Evolutionary conservation across 176 grass and related monocot species (phyloP).

Genomic region (Panicum miliaceum): DNA sequence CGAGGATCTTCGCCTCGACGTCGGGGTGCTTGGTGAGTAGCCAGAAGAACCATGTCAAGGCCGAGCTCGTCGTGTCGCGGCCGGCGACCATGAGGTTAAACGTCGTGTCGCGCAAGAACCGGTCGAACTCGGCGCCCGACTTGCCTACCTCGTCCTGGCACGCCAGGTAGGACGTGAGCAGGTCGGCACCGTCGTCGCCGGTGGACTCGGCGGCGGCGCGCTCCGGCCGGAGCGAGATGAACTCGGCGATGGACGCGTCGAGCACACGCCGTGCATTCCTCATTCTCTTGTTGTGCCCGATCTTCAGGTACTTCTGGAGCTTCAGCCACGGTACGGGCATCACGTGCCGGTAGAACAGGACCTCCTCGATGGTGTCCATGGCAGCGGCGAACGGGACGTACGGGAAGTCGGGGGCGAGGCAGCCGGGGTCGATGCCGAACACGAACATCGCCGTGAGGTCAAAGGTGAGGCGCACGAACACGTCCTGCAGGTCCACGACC

Average conservation of each 20-base stretch:
- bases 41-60: slow-evolving; percentile 85
- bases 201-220: background rate
- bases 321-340: slow-evolving; percentile 47
- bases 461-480: slow-evolving; percentile 78
- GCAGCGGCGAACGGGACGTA: slow-evolving; percentile 61
- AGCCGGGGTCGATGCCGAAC: slow-evolving; percentile 70
- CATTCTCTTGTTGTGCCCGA: slow-evolving; percentile 58
- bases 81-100: slow-evolving; percentile 82
- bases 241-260: slow-evolving; percentile 58
- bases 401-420: slow-evolving; percentile 65
- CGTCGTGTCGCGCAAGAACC: slow-evolving; percentile 77
- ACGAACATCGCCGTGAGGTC: slow-evolving; percentile 71
- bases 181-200: slow-evolving; percentile 23
- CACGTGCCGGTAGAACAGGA: slow-evolving; percentile 64
- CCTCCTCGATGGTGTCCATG: slow-evolving; percentile 66
- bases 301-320: slow-evolving; percentile 42
- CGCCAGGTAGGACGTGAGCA: slow-evolving; percentile 62
- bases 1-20: slow-evolving; percentile 61
- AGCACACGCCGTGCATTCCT: slow-evolving; percentile 41
- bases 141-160: slow-evolving; percentile 57
- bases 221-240: slow-evolving; percentile 51
- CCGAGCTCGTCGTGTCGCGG: slow-evolving; percentile 66
- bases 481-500: slow-evolving; percentile 67
- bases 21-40: slow-evolving; percentile 63
- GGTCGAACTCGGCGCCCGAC: slow-evolving; percentile 47